Conservation (phyloP, 208 protist species). For the Spongospora subterranea region DNA sequence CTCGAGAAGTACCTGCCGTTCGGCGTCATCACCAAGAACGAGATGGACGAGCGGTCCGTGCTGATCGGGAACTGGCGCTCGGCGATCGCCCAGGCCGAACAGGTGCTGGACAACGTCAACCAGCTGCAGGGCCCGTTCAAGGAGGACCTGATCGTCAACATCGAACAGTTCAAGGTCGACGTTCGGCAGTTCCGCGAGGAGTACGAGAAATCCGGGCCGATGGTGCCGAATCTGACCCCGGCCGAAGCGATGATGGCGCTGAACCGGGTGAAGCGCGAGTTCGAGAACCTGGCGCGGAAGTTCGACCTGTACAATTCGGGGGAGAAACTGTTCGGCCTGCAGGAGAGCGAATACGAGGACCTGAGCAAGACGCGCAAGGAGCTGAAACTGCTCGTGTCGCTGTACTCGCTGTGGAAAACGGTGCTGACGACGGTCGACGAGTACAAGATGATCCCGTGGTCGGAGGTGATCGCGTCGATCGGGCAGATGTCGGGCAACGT, state of each 20-base stretch:
- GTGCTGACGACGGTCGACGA: conserved; percentile 74
- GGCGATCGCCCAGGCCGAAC: conserved; percentile 85
- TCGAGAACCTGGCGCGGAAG: conserved; percentile 90
- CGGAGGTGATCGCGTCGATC: conserved; percentile 69
- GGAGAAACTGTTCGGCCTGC: conserved; percentile 80
- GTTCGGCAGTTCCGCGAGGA: conserved; percentile 92
- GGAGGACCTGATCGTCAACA: conserved; percentile 53
- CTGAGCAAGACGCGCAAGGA: conserved; percentile 72
- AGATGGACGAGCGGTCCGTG: conserved; percentile 89
- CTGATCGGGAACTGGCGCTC: conserved; percentile 87
- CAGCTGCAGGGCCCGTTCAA: conserved; percentile 78
- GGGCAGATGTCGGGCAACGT: conserved; percentile 75
- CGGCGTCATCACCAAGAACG: conserved; percentile 91
- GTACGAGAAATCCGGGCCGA: conserved; percentile 92
- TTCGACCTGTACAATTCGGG: conserved; percentile 84
- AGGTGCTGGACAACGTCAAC: conserved; percentile 88
- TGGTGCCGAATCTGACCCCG: conserved; percentile 87
- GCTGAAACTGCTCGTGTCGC: conserved; percentile 75
- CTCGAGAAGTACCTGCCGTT: conserved; percentile 87
- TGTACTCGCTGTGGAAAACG: conserved; percentile 79
- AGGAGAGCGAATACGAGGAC: conserved; percentile 76
- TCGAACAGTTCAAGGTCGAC: conserved; percentile 70
- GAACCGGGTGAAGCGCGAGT: conserved; percentile 91
- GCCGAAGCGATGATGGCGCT: conserved; percentile 91
- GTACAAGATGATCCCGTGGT: conserved; percentile 75